Conservation (phyloP, 352 stramenopile species). For the Globisporangium nunn region DNA sequence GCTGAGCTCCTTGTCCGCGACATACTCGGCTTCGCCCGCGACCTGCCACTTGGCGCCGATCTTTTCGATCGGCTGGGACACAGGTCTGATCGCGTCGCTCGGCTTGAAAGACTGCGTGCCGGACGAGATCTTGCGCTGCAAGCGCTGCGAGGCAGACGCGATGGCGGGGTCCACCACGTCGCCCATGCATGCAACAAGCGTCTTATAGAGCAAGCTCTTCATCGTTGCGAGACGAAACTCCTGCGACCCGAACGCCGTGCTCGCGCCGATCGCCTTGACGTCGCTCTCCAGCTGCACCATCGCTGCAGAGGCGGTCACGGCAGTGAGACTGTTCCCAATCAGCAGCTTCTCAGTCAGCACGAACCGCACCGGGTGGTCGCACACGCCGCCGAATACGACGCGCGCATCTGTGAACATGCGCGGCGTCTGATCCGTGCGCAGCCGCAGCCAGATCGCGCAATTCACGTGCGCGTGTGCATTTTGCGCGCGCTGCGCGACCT, state of each 20-base stretch:
- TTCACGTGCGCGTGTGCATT: constrained; percentile 61
- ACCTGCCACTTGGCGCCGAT: constrained; percentile 55
- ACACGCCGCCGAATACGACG: constrained; percentile 66
- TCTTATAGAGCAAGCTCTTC: constrained; percentile 90
- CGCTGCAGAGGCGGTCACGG: constrained; percentile 69
- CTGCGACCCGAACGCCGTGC: constrained; percentile 21
- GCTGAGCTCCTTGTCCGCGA: constrained; percentile 36
- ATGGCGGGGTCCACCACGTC: constrained; percentile 11
- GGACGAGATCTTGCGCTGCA: constrained; percentile 37
- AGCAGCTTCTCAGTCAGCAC: constrained; percentile 54
- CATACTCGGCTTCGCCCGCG: constrained; percentile 51
- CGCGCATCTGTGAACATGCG: constrained; percentile 56
- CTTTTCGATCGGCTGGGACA: constrained; percentile 40
- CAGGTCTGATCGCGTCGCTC: constrained; percentile 25
- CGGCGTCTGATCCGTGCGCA: constrained; percentile 35
- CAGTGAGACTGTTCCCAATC: constrained; percentile 67
- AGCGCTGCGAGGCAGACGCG: constrained; percentile 14
- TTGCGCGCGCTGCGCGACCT: constrained; percentile 36
- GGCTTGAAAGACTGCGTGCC: constrained; percentile 45
- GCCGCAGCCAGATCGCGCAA: constrained; percentile 25
- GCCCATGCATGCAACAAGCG: constrained; percentile 69
- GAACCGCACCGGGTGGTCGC: constrained; percentile 43
- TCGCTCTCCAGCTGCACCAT: constrained; percentile 80
- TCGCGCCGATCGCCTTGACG: constrained; percentile 48
- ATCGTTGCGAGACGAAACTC: constrained; percentile 21